Evolutionary conservation across 2,329 filamentous ascomycete genomes (phyloP).

Genomic region (Neurospora sp.): DNA sequence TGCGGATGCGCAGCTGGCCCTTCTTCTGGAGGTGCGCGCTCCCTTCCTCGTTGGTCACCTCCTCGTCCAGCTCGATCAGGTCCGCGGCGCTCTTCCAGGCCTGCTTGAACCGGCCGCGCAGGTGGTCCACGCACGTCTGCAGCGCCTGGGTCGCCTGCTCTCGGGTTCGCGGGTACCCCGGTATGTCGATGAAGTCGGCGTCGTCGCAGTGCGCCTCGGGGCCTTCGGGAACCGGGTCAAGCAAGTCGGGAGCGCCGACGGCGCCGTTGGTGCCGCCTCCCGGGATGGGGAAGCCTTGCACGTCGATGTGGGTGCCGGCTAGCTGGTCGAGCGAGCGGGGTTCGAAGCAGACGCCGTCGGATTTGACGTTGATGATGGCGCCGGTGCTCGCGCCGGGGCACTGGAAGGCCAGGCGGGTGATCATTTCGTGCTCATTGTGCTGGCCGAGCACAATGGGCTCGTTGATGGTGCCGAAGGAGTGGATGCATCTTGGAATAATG

Average conservation of each 20-base stretch:
- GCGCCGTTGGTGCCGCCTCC: constrained; percentile 16
- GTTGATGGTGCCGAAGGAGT: constrained; percentile 16
- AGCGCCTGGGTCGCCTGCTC: constrained; percentile 11
- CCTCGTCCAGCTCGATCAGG: constrained; percentile 10
- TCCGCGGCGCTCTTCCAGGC: constrained; percentile 6
- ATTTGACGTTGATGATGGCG: constrained; percentile 2
- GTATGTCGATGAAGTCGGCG: constrained; percentile 15
- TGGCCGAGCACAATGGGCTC: constrained; percentile 13
- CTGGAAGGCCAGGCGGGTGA: constrained; percentile 17
- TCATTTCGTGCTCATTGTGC: constrained; percentile 19
- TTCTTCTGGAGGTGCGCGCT: background rate
- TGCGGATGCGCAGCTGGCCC: constrained; percentile 5
- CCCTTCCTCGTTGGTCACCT: constrained; percentile 6
- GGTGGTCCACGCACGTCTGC: constrained; percentile 14
- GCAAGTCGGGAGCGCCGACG: constrained; percentile 14
- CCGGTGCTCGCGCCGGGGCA: constrained; percentile 7
- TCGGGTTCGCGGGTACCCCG: constrained; percentile 14
- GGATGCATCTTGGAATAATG: background rate
- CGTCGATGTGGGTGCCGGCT: constrained; percentile 14
- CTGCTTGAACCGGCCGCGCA: constrained; percentile 15
- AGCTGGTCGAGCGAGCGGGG: constrained; percentile 16
- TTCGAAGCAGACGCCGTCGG: constrained; percentile 16
- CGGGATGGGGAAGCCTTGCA: constrained; percentile 12
- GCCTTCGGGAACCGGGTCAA: constrained; percentile 15
- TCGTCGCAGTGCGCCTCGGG: constrained; percentile 17